These are phyloP conservation scores for Jacaranda copaia DNA, from an alignment of 257 asterid species.

Conservation along the genomic window DNA sequence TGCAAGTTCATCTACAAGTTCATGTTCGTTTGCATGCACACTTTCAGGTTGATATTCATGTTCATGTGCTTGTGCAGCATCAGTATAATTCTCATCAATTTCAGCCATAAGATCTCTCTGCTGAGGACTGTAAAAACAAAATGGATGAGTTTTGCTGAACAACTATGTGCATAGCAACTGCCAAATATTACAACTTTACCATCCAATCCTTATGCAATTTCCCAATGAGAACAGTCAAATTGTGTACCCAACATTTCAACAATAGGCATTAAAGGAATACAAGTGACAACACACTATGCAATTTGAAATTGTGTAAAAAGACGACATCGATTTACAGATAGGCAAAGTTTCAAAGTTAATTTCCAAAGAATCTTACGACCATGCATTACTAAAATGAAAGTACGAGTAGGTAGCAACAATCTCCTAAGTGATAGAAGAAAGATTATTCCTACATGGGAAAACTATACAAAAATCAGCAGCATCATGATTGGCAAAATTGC, in stretches of 20 bases:
- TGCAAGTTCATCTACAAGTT: conserved; percentile 4
- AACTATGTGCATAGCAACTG: neutral
- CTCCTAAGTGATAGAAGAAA: neutral
- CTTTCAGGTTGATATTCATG: conserved; percentile 42
- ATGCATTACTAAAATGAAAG: neutral
- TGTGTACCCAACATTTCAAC: neutral
- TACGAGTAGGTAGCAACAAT: neutral
- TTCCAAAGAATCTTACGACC: neutral
- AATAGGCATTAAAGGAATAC: neutral
- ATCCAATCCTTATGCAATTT: neutral
- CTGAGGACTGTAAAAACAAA: conserved; percentile 18
- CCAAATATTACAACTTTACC: conserved; percentile 18
- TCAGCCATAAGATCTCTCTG: conserved; percentile 62
- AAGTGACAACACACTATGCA: neutral
- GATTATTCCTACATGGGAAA: neutral
- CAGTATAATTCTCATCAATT: conserved; percentile 48
- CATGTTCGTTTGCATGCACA: conserved; percentile 33
- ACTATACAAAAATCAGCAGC: neutral
- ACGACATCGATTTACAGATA: neutral
- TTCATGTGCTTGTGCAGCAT: conserved; percentile 44
- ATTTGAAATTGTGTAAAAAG: neutral
- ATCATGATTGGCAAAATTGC: neutral
- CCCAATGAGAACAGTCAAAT: neutral
- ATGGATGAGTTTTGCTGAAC: neutral
- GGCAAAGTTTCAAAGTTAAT: neutral